Percentiles rank a stretch among this genome's conserved stretches.
phyloP scores from a whole-genome alignment of 495 filamentous ascomycete species.

The Clohesyomyces aquaticus region DNA sequence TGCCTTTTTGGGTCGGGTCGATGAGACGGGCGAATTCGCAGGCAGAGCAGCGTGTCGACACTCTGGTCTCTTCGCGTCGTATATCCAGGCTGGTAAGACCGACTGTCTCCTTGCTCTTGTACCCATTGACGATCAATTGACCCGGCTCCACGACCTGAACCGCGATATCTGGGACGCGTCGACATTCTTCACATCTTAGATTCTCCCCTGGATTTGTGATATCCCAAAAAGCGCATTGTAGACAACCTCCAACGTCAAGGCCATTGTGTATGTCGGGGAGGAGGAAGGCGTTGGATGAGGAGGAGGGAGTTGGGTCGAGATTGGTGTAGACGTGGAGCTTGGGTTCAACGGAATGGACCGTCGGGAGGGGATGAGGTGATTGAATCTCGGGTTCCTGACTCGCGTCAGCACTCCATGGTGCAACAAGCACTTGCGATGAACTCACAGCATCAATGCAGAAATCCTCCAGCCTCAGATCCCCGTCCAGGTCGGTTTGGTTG shows the following conservation, averaged over 20 bases:
- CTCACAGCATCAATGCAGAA: too few species aligned
- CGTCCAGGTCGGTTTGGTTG: conserved; percentile 1
- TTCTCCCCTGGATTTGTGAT: conserved; percentile 26
- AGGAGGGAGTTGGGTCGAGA: background rate
- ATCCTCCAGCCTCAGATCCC: background rate
- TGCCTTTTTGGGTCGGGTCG: conserved; percentile 5
- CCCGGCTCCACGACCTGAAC: conserved; percentile 3
- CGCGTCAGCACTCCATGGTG: too few species aligned
- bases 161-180: conserved; percentile 18
- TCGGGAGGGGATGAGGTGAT: too few species aligned
- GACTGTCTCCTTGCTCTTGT: conserved; percentile 2
- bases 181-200: conserved; percentile 30
- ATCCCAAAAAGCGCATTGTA: conserved; percentile 29
- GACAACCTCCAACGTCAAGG: conserved; percentile 15
- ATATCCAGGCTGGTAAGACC: too few species aligned
- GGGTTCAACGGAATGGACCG: conserved; percentile 9
- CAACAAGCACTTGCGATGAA: too few species aligned
- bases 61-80: too few species aligned
- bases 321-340: conserved; percentile 31
- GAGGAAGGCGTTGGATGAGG: conserved; percentile 18
- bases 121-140: background rate
- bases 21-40: conserved; percentile 37
- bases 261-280: conserved; percentile 15
- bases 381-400: too few species aligned
- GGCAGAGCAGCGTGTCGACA: conserved; percentile 34